Base-by-base conservation (phyloP, 1,139 yeast species). In the Zygosaccharomyces pseudobailii region DNA sequence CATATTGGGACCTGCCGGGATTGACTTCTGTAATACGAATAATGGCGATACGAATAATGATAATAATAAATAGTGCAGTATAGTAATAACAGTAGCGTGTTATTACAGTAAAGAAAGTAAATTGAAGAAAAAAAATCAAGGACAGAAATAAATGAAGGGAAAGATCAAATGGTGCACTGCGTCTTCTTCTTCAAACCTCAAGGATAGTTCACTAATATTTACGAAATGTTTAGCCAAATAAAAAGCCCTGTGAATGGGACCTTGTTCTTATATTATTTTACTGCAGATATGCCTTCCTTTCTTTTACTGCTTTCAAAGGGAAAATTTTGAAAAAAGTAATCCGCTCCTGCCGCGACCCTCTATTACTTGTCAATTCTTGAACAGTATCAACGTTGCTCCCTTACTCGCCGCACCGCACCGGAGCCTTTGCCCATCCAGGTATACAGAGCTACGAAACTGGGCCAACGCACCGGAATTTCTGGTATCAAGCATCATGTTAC, bases 341-440 rank as follows among this genome's bases (percentile, higher is more conserved):
- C 33, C 33, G 19, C 19, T 30, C 17, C 33, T n/a, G 33, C 33
- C 19, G 33, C 33, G 33, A 30, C 33, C 13, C 33, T 30, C 33
- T n/a, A 30, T 30, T n/a, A 30, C 19, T 30, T 30, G 19, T 9
- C 19, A 30, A 27, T 27, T 27, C 10, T 30, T 30, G 33, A 30
- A 30, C 19, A 10, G 33, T 30, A 30, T 30, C 33, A 30, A 30
- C 5, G 19, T 9, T 30, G 8, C 19, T 30, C 6, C 33, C 6
- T 30, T 30, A 19, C 33, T 30, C 19, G 13, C 33, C 33, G 33
- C 33, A 30, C 19, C 13, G 33, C 19, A 35, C 38, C 27, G 30
- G 40, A 36, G 13, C 20, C 13, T 37, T 38, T 38, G 41, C 41
- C 41, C 22, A 25, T 38, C 30, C 17, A 20, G 41, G 41, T 21